Base-by-base conservation (phyloP, 305 asterid species). In the Rubia peregrina region DNA sequence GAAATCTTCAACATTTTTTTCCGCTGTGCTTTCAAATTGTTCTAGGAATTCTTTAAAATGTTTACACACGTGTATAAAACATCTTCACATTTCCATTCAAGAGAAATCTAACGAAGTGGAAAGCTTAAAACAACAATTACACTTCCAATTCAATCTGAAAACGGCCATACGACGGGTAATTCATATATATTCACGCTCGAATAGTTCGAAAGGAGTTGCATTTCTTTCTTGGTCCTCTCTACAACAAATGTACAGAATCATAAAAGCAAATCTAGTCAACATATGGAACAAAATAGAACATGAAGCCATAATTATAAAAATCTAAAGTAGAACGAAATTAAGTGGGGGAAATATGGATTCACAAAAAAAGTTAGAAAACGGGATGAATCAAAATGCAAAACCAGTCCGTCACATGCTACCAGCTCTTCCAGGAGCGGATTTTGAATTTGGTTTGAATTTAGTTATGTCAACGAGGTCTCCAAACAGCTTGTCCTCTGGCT, bases 401-500 rank as follows among this genome's bases (percentile, higher is more conserved):
- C 76, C 75, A 69, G 73, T 53, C 76, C 64, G 59, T 90, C 93
- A 87, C 93, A 80, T 84, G 83, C 92, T 87, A 80, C 88, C 90
- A 63, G 93, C 85, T 79, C 87, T 82, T 71, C 89, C 88, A 59
- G 86, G 82, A 19, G 85, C 75, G 12, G 82, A 56, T 75, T 87
- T 90, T 22, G 85, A 78, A 4, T 88, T 76, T 2, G 89, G 79
- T 77, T 89, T 94, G 78, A 94, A 91, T 76, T 91, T 89, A 40
- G 91, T 78, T 19, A 94, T 79, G 79, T 94, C 99, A 38, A 94
- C 96, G 24, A 94, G 95, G 81, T 94, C 99, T 62, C 99, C 99
- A 67, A 94, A 94, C 41, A 94, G 85, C 83, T 91, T 94, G 85
- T 94, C 98, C 73, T 91, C 96, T 9, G 96, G 90, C 81, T 83